Percentiles rank a stretch among this genome's conserved stretches.
These are phyloP conservation scores for Fimicolochytrium jonesii DNA, from an alignment of 192 early-diverging fungal species.

Conservation along the genomic window DNA sequence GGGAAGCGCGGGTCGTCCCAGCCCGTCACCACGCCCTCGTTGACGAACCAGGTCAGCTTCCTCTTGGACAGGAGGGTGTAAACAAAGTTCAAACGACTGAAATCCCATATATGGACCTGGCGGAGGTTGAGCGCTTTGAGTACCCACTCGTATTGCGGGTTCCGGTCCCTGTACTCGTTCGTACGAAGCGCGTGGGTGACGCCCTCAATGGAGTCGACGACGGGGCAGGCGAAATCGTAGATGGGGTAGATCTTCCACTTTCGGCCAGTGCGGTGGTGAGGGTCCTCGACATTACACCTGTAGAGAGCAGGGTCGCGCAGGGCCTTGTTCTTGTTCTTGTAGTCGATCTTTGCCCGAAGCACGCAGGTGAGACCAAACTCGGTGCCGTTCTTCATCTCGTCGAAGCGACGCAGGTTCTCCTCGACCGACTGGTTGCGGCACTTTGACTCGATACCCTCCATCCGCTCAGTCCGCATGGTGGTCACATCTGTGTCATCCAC, in stretches of 20 bases:
- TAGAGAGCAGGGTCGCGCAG: conserved; percentile 97
- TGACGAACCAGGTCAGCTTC: conserved; percentile 95
- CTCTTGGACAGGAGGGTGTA: conserved; percentile 98
- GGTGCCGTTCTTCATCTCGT: conserved; percentile 87
- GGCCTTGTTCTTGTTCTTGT: conserved; percentile 82
- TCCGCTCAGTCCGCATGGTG: conserved; percentile 85
- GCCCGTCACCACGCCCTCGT: conserved; percentile 69
- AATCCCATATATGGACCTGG: conserved; percentile 92
- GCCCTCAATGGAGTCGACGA: conserved; percentile 94
- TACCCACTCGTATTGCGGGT: conserved; percentile 96
- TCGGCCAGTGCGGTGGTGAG: conserved; percentile 85
- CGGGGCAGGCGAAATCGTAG: conserved; percentile 97
- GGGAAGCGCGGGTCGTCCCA: conserved; percentile 64
- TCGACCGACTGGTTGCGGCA: conserved; percentile 82
- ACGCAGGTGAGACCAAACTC: conserved; percentile 68
- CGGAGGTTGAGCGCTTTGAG: conserved; percentile 80
- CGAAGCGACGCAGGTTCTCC: conserved; percentile 85
- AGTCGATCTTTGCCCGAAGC: conserved; percentile 93
- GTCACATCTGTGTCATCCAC: conserved; percentile 85
- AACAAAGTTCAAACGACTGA: conserved; percentile 88
- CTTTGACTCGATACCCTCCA: conserved; percentile 73
- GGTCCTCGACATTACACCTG: conserved; percentile 78
- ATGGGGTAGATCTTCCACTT: conserved; percentile 98
- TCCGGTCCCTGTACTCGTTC: conserved; percentile 97
- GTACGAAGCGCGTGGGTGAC: conserved; percentile 97